phyloP scores from a whole-genome alignment of 352 stramenopile species.

The Globisporangium orthogonon region DNA sequence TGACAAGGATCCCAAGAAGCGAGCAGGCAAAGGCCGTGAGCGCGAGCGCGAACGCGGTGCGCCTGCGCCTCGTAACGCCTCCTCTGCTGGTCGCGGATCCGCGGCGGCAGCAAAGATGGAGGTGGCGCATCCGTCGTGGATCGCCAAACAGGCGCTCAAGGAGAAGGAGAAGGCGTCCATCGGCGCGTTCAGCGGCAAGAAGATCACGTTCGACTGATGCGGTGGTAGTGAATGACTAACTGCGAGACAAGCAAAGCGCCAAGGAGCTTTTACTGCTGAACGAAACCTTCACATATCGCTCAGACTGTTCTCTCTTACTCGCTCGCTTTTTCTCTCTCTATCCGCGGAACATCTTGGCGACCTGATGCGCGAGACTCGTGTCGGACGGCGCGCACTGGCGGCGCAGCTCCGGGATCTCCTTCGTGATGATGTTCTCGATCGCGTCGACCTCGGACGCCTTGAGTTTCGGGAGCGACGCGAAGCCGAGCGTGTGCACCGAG shows the following conservation, averaged over 20 bases:
- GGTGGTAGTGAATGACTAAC: background rate
- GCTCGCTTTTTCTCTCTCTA: slow-evolving; percentile 16
- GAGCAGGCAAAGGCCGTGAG: background rate
- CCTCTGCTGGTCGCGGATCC: background rate
- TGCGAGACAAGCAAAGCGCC: too few relatives aligned
- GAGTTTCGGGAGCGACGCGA: slow-evolving; percentile 83
- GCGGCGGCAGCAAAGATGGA: slow-evolving; percentile 10
- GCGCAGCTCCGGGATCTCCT: slow-evolving; percentile 87
- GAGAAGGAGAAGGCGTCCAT: slow-evolving; percentile 75
- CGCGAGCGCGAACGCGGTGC: slow-evolving; percentile 14
- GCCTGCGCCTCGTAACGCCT: slow-evolving; percentile 3
- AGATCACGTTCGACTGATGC: slow-evolving; percentile 65
- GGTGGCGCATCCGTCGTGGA: slow-evolving; percentile 56
- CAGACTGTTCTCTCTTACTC: background rate
- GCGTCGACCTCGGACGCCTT: slow-evolving; percentile 73
- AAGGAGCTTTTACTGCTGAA: background rate
- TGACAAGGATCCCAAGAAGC: slow-evolving; percentile 1
- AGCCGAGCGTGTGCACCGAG: slow-evolving; percentile 80
- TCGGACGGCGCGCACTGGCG: slow-evolving; percentile 76
- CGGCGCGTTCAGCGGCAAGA: slow-evolving; percentile 68
- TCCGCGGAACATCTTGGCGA: slow-evolving; percentile 77
- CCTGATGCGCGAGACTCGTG: slow-evolving; percentile 78
- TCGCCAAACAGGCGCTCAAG: slow-evolving; percentile 81
- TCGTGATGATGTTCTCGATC: slow-evolving; percentile 86
- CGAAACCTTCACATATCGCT: too few relatives aligned